Conservation (phyloP, 768 basidiomycete species). For the Phlebiopsis flavidoalba region DNA sequence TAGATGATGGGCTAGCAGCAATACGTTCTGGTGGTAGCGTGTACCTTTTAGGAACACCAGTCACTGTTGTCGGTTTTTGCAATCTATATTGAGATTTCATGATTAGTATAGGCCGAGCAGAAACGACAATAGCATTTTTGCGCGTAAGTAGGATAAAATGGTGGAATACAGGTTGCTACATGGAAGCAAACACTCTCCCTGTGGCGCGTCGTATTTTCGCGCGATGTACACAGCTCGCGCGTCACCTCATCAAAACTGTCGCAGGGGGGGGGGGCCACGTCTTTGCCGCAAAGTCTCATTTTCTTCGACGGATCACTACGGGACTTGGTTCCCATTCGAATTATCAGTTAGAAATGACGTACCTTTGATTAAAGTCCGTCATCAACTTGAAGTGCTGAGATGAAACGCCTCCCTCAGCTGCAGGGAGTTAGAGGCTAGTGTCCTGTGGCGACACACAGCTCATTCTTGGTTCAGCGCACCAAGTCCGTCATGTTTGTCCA, state of each 20-base stretch:
- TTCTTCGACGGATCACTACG: not conserved
- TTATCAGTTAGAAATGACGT: constrained; percentile 16
- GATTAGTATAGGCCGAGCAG: no score
- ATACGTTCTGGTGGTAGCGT: constrained; percentile 25
- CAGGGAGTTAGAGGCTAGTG: not conserved
- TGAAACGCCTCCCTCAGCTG: constrained; percentile 89
- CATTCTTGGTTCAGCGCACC: constrained; percentile 39
- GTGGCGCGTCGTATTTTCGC: no score
- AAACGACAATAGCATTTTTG: no score
- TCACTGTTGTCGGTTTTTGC: constrained; percentile 70
- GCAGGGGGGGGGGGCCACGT: no score
- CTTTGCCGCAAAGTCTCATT: not conserved
- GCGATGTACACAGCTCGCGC: not conserved
- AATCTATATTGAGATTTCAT: constrained; percentile 34
- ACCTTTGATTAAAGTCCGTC: constrained; percentile 71
- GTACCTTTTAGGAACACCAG: constrained; percentile 74
- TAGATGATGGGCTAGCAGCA: no score
- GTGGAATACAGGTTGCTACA: no score
- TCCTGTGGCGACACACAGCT: not conserved
- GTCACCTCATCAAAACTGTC: not conserved
- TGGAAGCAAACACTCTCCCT: no score
- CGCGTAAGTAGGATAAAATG: no score
- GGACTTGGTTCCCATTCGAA: not conserved
- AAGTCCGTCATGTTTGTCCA: constrained; percentile 68
- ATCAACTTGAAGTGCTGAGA: constrained; percentile 71